Evolutionary conservation across 2,329 filamentous ascomycete genomes (phyloP).

Genomic region (Piedraia hortae): DNA sequence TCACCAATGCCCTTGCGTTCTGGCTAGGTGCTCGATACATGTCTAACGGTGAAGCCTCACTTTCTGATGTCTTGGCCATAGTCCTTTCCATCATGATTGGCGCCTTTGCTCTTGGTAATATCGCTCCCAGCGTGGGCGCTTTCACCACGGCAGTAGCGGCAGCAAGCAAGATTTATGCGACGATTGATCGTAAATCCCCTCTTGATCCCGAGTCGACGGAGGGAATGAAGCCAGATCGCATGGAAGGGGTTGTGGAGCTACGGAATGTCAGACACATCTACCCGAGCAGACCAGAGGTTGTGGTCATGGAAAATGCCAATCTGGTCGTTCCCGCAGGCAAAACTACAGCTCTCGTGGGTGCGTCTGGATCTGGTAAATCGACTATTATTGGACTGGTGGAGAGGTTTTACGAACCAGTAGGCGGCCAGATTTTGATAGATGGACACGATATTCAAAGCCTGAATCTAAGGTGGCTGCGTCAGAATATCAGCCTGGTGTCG

Average conservation of each 20-base stretch:
- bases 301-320: conserved; percentile 61
- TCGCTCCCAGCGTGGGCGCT: conserved; percentile 61
- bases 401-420: conserved; percentile 76
- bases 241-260: conserved; percentile 57
- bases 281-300: conserved; percentile 70
- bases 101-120: conserved; percentile 69
- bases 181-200: conserved; percentile 68
- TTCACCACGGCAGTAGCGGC: conserved; percentile 65
- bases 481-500: conserved; percentile 74
- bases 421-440: conserved; percentile 52
- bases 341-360: conserved; percentile 75
- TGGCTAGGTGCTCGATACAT: conserved; percentile 65
- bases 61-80: conserved; percentile 55
- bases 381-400: conserved; percentile 85
- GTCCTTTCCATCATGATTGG: conserved; percentile 81
- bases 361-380: conserved; percentile 81
- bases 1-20: conserved; percentile 70
- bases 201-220: conserved; percentile 45
- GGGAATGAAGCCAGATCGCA: conserved; percentile 43
- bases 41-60: conserved; percentile 32
- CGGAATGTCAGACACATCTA: conserved; percentile 77
- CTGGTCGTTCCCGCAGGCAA: conserved; percentile 66
- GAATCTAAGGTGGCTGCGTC: conserved; percentile 73
- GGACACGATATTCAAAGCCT: conserved; percentile 54
- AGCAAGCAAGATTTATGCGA: conserved; percentile 74